Evolutionary conservation across 257 asterid genomes (phyloP).

Genomic region (Solanum dulcamara): DNA sequence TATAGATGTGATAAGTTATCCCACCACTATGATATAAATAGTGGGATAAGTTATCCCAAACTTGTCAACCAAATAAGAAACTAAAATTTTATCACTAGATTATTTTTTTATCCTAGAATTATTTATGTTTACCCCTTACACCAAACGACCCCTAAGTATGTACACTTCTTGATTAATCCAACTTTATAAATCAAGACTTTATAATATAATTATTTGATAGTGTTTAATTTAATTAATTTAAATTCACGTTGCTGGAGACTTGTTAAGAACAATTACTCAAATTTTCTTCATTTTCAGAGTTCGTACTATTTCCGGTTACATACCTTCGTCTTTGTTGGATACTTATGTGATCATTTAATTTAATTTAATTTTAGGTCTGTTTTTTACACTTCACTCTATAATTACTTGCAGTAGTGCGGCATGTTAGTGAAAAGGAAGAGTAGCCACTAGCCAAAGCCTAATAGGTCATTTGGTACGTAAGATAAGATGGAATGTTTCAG

Average conservation of each 20-base stretch:
- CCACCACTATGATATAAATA: too few species aligned
- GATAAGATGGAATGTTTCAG: not conserved
- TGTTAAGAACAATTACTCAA: not conserved
- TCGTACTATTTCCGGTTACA: not conserved
- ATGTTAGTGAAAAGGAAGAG: not conserved
- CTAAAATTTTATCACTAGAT: too few species aligned
- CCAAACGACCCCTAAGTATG: too few species aligned
- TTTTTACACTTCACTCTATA: too few species aligned
- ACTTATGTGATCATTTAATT: too few species aligned
- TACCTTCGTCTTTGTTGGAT: not conserved
- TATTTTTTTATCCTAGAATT: too few species aligned
- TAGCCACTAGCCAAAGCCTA: not conserved
- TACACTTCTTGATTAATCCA: not conserved
- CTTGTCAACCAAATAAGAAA: too few species aligned
- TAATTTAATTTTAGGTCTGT: too few species aligned
- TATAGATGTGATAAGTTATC: too few species aligned
- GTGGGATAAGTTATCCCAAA: too few species aligned
- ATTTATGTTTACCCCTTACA: too few species aligned
- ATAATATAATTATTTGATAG: not conserved
- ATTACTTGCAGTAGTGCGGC: too few species aligned
- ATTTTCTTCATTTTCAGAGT: not conserved
- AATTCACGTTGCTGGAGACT: not conserved
- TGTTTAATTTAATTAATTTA: not conserved
- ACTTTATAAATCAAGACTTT: not conserved
- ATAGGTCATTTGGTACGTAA: rapidly evolving